Conservation (phyloP, 2,329 filamentous ascomycete species). For the Xylariaceae sp. region DNA sequence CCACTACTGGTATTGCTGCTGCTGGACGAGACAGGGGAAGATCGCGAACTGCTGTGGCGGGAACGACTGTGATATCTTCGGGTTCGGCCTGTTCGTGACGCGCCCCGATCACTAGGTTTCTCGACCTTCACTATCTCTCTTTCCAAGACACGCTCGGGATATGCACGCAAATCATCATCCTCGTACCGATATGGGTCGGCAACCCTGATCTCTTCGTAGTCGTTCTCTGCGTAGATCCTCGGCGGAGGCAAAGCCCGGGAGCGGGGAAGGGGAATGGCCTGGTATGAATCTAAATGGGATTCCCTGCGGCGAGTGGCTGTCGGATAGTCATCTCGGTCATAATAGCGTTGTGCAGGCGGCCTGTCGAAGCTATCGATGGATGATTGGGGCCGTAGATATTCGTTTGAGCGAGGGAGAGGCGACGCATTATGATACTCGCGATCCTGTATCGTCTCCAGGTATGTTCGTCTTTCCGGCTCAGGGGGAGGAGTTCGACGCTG, state of each 20-base stretch:
- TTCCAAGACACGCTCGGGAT: slow-evolving; percentile 56
- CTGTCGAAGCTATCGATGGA: slow-evolving; percentile 89
- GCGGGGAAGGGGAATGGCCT: slow-evolving; percentile 65
- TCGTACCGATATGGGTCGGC: slow-evolving; percentile 64
- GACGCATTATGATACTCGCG: slow-evolving; percentile 44
- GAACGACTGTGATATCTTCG: slow-evolving; percentile 30
- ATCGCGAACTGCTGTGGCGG: slow-evolving; percentile 36
- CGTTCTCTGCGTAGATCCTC: slow-evolving; percentile 50
- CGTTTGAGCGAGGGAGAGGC: slow-evolving; percentile 54
- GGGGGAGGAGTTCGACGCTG: slow-evolving; percentile 35
- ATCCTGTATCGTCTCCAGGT: slow-evolving; percentile 53
- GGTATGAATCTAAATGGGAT: slow-evolving; percentile 48
- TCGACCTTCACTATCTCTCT: slow-evolving; percentile 51
- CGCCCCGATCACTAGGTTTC: slow-evolving; percentile 42
- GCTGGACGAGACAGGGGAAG: slow-evolving; percentile 42
- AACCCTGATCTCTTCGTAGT: slow-evolving; percentile 61
- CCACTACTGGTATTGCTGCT: slow-evolving; percentile 26
- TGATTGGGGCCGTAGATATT: slow-evolving; percentile 72
- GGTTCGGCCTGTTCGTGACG: slow-evolving; percentile 37
- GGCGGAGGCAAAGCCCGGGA: slow-evolving; percentile 57
- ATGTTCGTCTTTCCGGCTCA: slow-evolving; percentile 48
- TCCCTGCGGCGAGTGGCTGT: slow-evolving; percentile 51
- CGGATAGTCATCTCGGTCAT: slow-evolving; percentile 49
- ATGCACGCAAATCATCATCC: slow-evolving; percentile 65
- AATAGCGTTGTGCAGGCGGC: slow-evolving; percentile 49